phyloP scores from a whole-genome alignment of 2,329 filamentous ascomycete species.

The Penicillium sp. region DNA sequence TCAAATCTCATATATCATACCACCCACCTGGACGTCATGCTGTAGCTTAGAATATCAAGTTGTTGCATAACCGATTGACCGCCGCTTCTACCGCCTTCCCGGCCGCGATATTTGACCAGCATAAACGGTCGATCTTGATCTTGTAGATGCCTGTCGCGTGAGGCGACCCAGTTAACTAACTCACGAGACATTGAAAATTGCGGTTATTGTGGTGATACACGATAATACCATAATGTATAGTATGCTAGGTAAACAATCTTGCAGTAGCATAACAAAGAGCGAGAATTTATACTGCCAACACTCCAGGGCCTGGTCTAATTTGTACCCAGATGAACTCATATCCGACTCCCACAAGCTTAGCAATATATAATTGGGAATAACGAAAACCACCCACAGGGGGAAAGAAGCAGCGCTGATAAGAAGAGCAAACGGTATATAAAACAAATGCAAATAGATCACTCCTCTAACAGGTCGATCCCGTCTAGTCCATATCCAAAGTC shows the following conservation, averaged over 20 bases:
- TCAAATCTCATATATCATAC: neutral
- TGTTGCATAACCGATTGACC: neutral
- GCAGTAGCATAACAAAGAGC: neutral
- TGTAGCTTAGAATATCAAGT: neutral
- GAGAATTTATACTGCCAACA: constrained; percentile 8
- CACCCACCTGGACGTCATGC: too few species aligned
- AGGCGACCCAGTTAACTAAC: neutral
- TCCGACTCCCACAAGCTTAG: neutral
- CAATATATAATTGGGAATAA: neutral
- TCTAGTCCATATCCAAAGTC: constrained; percentile 72
- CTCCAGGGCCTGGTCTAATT: neutral
- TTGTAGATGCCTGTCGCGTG: neutral
- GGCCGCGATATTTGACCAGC: neutral
- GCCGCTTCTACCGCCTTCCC: neutral
- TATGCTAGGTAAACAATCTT: neutral
- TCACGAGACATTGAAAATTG: neutral
- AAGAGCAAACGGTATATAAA: constrained; percentile 10
- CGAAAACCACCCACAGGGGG: neutral
- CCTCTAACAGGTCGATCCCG: constrained; percentile 52
- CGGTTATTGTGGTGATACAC: neutral
- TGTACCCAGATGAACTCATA: neutral
- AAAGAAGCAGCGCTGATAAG: constrained; percentile 16
- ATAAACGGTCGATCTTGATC: constrained; percentile 1
- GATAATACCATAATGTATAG: neutral
- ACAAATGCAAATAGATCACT: constrained; percentile 20